These are phyloP conservation scores for Aquilaria yunnanensis DNA, from an alignment of 345 rosid genomes.

Conservation along the genomic window DNA sequence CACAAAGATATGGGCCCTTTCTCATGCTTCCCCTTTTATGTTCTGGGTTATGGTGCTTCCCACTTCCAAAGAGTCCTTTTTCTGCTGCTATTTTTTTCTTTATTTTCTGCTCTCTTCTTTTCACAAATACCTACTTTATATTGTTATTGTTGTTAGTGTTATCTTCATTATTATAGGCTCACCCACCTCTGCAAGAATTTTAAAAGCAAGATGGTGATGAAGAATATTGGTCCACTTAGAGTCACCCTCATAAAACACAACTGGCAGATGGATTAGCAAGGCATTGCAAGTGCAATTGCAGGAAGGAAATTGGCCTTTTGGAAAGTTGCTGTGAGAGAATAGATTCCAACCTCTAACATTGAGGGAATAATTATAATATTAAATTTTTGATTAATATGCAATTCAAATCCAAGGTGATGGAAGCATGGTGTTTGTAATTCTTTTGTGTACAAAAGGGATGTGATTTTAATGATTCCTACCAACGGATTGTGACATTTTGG, in stretches of 20 bases:
- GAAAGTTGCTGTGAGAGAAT: conserved; percentile 21
- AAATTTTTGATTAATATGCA: conserved; percentile 9
- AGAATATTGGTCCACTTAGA: conserved; percentile 31
- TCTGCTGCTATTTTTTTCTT: conserved; percentile 7
- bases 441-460: neutral
- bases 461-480: conserved; percentile 2
- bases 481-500: neutral
- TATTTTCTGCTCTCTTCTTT: conserved; percentile 33
- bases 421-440: conserved; percentile 7
- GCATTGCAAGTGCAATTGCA: conserved; percentile 7
- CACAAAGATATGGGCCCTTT: conserved; percentile 31
- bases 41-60: conserved; percentile 35
- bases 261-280: conserved; percentile 25
- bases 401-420: conserved; percentile 11
- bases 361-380: conserved; percentile 8
- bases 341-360: conserved; percentile 35
- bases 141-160: too few relatives aligned
- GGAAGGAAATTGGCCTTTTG: conserved; percentile 17
- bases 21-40: conserved; percentile 17
- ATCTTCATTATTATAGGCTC: conserved; percentile 2
- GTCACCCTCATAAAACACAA: conserved; percentile 24
- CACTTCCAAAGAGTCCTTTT: conserved; percentile 21
- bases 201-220: conserved; percentile 16
- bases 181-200: conserved; percentile 22
- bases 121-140: conserved; percentile 24